Conservation (phyloP, 2,329 filamentous ascomycete genomes). For the Diaporthe batatas region DNA sequence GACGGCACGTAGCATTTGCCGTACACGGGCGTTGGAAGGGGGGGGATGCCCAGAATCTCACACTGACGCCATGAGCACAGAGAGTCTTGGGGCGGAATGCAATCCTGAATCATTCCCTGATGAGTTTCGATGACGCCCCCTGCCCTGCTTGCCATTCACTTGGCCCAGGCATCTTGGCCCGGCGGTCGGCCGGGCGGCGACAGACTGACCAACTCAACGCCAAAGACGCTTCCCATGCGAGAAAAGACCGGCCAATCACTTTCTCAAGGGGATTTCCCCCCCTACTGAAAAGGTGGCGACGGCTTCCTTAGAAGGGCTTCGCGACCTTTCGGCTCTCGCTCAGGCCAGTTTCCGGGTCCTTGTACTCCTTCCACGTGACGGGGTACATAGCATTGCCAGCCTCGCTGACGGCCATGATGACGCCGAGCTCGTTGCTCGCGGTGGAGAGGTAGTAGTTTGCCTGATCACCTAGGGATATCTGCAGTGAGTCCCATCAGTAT, state of each 20-base stretch:
- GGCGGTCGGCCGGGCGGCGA: neutral
- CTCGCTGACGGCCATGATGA: slow-evolving; percentile 93
- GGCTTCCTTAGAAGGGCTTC: slow-evolving; percentile 80
- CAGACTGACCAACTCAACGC: neutral
- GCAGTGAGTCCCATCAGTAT: neutral
- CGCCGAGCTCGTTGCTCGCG: slow-evolving; percentile 89
- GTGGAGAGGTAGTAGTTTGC: slow-evolving; percentile 96
- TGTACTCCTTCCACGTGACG: slow-evolving; percentile 95
- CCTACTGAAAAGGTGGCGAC: neutral
- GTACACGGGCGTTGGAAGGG: neutral
- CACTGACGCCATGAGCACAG: neutral
- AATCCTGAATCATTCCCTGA: neutral
- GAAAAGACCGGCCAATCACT: neutral
- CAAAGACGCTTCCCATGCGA: neutral
- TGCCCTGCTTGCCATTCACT: neutral
- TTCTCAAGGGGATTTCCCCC: neutral
- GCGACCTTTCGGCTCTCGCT: slow-evolving; percentile 92
- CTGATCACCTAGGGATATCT: slow-evolving; percentile 93
- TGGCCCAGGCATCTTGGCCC: neutral
- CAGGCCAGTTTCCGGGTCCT: slow-evolving; percentile 81
- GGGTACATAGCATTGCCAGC: slow-evolving; percentile 92
- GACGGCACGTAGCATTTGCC: neutral
- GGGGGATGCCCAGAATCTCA: neutral
- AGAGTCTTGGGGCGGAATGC: too few species aligned
- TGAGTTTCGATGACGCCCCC: neutral